phyloP scores from a whole-genome alignment of 371 early-diverging fungal genomes.

The Mortierella sp. region DNA sequence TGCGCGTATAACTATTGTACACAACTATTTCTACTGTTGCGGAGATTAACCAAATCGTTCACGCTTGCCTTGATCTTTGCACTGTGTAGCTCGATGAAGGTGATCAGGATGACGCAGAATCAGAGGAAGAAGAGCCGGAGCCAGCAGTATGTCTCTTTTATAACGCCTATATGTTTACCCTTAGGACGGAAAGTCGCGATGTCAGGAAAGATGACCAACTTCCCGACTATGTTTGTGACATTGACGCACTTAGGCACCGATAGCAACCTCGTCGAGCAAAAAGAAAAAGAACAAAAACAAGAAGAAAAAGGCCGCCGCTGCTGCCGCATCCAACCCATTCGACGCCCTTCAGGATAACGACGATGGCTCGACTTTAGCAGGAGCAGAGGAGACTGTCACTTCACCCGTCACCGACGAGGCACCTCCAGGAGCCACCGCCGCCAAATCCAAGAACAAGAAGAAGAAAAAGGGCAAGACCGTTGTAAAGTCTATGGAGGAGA shows the following conservation, averaged over 20 bases:
- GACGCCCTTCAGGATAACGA: conserved; percentile 37
- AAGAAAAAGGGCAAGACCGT: conserved; percentile 60
- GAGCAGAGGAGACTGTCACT: background rate
- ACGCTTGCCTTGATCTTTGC: background rate
- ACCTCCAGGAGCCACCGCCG: conserved; percentile 8
- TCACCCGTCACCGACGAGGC: conserved; percentile 4
- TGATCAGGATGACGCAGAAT: conserved; percentile 35
- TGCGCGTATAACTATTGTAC: background rate
- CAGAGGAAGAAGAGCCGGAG: conserved; percentile 34
- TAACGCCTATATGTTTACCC: no score
- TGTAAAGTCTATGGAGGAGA: conserved; percentile 62
- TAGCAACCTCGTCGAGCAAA: conserved; percentile 41
- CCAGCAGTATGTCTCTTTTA: conserved; percentile 32
- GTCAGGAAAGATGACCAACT: no score
- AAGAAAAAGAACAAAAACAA: conserved; percentile 61
- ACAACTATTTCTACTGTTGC: background rate
- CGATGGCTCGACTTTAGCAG: background rate
- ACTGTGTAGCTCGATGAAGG: conserved; percentile 52
- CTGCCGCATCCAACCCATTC: conserved; percentile 39
- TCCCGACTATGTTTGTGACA: background rate
- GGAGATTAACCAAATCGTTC: background rate
- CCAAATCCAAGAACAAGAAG: conserved; percentile 59
- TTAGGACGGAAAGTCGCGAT: no score
- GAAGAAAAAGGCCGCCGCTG: conserved; percentile 34
- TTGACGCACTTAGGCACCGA: background rate